These are phyloP conservation scores for Kernera saxatilis DNA, from an alignment of 345 rosid species.

Conservation along the genomic window DNA sequence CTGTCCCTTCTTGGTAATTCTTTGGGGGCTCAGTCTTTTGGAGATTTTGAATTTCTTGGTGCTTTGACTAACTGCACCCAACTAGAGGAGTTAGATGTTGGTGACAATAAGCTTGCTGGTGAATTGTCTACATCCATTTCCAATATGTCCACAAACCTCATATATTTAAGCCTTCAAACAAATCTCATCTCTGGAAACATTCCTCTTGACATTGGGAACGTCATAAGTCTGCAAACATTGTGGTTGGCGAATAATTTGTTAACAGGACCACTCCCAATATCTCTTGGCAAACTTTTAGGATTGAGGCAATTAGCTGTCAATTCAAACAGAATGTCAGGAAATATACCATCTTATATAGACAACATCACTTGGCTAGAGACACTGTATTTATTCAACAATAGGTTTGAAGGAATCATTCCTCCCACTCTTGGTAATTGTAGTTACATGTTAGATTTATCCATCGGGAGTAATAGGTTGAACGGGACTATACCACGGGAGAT, in stretches of 20 bases:
- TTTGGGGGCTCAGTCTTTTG: not conserved
- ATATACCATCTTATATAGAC: not conserved
- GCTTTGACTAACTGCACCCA: slow-evolving; percentile 6
- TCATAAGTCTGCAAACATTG: not conserved
- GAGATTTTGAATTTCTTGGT: slow-evolving; percentile 6
- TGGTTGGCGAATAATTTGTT: not conserved
- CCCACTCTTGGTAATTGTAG: slow-evolving; percentile 9
- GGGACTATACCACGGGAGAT: slow-evolving; percentile 9
- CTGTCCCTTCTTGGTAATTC: fast-evolving
- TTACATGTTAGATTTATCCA: not conserved
- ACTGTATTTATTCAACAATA: not conserved
- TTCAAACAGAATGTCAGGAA: slow-evolving; percentile 5
- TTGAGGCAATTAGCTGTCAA: not conserved
- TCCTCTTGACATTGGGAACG: not conserved
- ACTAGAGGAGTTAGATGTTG: not conserved
- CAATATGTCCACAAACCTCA: not conserved
- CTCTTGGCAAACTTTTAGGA: not conserved
- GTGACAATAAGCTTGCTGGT: not conserved
- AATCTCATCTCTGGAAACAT: not conserved
- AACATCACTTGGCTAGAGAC: not conserved
- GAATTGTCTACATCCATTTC: not conserved
- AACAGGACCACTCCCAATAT: not conserved
- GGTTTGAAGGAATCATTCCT: slow-evolving; percentile 16
- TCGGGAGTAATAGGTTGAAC: not conserved
- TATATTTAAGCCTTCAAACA: fast-evolving